Evolutionary conservation across 176 grass and related monocot species (phyloP).

Genomic region (Canna indica): DNA sequence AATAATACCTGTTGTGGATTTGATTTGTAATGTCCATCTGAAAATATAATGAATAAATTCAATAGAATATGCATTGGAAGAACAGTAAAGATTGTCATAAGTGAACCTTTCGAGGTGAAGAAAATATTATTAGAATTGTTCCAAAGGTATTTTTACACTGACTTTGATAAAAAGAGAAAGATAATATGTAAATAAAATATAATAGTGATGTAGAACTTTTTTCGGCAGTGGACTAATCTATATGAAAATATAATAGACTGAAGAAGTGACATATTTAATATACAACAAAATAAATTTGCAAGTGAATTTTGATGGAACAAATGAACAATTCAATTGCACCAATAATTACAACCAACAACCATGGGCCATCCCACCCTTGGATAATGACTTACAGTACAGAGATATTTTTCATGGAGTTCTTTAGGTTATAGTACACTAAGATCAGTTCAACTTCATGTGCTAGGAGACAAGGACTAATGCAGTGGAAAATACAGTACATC

Average conservation of each 20-base stretch:
- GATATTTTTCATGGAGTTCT: neutral
- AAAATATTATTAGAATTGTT: neutral
- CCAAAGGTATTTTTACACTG: no score
- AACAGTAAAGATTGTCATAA: neutral
- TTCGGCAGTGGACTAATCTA: neutral
- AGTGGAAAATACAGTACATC: neutral
- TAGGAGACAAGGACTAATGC: neutral
- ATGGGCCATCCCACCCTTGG: neutral
- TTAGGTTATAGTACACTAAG: neutral
- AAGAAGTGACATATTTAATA: neutral
- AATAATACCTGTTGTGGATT: neutral
- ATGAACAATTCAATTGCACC: neutral
- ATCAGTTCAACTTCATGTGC: neutral
- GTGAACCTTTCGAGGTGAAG: neutral
- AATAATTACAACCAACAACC: neutral
- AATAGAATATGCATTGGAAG: neutral
- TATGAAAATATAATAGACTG: neutral
- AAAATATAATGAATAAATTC: neutral
- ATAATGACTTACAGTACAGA: neutral
- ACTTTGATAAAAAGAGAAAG: no score
- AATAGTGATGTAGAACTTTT: neutral
- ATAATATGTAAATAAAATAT: no score
- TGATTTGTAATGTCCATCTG: neutral
- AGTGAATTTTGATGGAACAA: neutral
- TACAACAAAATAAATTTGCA: neutral